Evolutionary conservation across 2,329 filamentous ascomycete genomes (phyloP), one percentile per base, ranked within the genome.

Genomic region (Colletotrichum echinochloae): DNA sequence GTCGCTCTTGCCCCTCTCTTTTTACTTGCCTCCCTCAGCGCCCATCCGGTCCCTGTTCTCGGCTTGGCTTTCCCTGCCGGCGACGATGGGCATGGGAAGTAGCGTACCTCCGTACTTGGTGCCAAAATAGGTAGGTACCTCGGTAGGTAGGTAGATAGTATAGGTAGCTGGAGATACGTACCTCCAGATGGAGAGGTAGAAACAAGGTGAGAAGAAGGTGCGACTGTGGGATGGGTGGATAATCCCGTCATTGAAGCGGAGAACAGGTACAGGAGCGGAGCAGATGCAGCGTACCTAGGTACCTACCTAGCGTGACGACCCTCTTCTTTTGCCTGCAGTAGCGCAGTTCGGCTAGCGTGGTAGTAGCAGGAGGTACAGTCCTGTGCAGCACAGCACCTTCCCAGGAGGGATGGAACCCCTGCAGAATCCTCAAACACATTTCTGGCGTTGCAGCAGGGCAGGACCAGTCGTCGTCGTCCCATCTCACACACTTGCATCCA

Each of bases 391-490:
- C n/a, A 26, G 48, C 23, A 49, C 44, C 33, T 16, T 60, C 48
- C 60, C 64, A 51, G 35, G 64, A 70, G 67, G 44, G 64, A 70
- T 70, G 63, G 67, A 70, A 64, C 74, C 74, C 73, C 69, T 74
- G 73, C 73, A 74, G 56, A 61, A 65, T 69, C 62, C 74, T 75
- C 72, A 75, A 75, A 75, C 74, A 75, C n/a, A 60, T 59, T 59
- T 67, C 49, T 63, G 63, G 68, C 41, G 61, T 72, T 67, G 57
- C 64, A 70, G 51, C 64, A 66, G 20, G 51, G 57, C 67, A 59
- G 67, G 56, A 41, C 65, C 65, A 65, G 37, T 71, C 62, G 44
- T 60, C 57, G 26, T 73, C 65, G 51, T 66, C 62, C 65, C 65
- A 65, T 73, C 56, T 49, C 44, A 65, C 54, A n/a, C 60, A 54